These are phyloP conservation scores for Histomonas meleagridis DNA, from an alignment of 208 protist species.

Conservation along the genomic window DNA sequence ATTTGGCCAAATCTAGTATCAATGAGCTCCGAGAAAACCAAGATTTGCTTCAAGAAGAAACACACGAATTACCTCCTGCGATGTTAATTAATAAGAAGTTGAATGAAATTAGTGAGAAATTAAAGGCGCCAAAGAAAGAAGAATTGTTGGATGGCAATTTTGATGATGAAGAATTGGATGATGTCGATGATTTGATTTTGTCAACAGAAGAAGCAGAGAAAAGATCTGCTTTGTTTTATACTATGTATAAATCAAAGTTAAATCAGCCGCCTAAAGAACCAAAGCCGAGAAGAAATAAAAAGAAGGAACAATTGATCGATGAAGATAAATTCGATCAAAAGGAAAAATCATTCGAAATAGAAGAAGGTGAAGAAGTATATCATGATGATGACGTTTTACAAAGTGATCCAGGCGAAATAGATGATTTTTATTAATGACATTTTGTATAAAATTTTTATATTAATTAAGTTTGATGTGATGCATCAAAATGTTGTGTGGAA, in stretches of 20 bases:
- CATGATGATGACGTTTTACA: too few relatives aligned
- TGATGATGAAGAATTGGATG: neutral
- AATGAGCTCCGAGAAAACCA: neutral
- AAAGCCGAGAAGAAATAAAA: neutral
- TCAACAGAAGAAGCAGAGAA: neutral
- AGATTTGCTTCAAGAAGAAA: neutral
- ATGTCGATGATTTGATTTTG: neutral
- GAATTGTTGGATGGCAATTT: too few relatives aligned
- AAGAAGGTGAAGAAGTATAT: neutral
- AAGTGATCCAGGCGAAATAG: too few relatives aligned
- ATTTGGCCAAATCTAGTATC: neutral
- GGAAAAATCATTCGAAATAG: neutral
- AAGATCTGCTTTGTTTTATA: neutral
- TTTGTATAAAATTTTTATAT: too few relatives aligned
- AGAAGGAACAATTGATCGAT: too few relatives aligned
- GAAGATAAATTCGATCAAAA: too few relatives aligned
- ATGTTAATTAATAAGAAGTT: neutral
- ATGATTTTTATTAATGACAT: too few relatives aligned
- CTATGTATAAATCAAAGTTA: conserved; percentile 12
- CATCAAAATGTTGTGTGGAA: too few relatives aligned
- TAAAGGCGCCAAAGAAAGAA: too few relatives aligned
- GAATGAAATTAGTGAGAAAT: too few relatives aligned
- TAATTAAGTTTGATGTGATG: too few relatives aligned
- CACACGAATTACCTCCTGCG: neutral
- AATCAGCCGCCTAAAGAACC: neutral